These are phyloP conservation scores for Xylaria sp. DNA, from an alignment of 2,329 filamentous ascomycete species.

Conservation along the genomic window DNA sequence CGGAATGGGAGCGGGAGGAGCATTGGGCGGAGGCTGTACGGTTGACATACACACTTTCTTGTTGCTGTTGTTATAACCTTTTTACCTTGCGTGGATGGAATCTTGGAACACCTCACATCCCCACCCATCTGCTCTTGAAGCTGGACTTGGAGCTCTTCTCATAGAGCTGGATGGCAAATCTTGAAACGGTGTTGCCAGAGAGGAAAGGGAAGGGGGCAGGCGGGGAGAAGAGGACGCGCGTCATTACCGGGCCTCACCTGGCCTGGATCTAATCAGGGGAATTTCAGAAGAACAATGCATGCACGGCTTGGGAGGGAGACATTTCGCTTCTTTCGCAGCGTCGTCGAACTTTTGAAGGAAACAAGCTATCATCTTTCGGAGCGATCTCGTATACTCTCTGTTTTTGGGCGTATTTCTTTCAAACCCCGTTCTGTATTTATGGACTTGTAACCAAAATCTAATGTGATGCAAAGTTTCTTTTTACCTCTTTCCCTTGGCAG, in stretches of 20 bases:
- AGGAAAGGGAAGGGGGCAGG: background rate
- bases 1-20: slow-evolving; percentile 14
- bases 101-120: slow-evolving; percentile 15
- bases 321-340: slow-evolving; percentile 8
- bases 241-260: background rate
- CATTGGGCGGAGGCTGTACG: slow-evolving; percentile 10
- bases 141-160: slow-evolving; percentile 49
- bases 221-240: slow-evolving; percentile 8
- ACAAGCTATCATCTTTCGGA: slow-evolving; percentile 12
- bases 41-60: slow-evolving; percentile 14
- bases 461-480: background rate
- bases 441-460: slow-evolving; percentile 13
- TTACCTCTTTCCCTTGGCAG: slow-evolving; percentile 17
- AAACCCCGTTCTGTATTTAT: slow-evolving; percentile 3
- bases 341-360: slow-evolving; percentile 18
- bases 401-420: slow-evolving; percentile 1
- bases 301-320: slow-evolving; percentile 4
- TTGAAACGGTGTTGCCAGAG: slow-evolving; percentile 9
- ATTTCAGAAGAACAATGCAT: background rate
- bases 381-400: slow-evolving; percentile 2
- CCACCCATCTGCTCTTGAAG: slow-evolving; percentile 46
- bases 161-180: slow-evolving; percentile 40
- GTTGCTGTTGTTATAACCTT: background rate
- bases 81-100: slow-evolving; percentile 3
- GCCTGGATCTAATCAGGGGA: slow-evolving; percentile 31